Evolutionary conservation across 2,329 filamentous ascomycete species (phyloP), one percentile per base, ranked within the genome.

Genomic region (Trichoderma gracile): DNA sequence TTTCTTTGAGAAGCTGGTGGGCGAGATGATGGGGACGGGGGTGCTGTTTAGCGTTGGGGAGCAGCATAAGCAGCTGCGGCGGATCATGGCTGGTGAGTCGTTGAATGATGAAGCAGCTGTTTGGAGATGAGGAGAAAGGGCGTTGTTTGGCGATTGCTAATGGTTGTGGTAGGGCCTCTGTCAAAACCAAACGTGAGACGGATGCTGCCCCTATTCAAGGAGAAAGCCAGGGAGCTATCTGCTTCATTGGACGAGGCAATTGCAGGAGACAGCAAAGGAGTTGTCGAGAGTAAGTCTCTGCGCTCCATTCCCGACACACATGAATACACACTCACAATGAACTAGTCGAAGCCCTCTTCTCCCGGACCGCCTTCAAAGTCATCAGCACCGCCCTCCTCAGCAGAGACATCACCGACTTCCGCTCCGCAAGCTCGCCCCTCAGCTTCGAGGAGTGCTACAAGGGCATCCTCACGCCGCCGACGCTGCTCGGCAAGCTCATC

Each of bases 361-460:
- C n/a, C 5, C 40, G 23, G 14, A 46, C 63, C 19, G 47, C 55
- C 10, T 60, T 65, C 43, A 60, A 56, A 17, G 54, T 65, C 55
- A 65, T 65, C 27, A 49, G 47, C 55, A 38, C 27, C 30, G 42
- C 63, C 6, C 55, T 65, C 15, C 46, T 65, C 10, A 50, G 54
- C 12, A 65, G 43, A 14, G 55, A 65, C 5, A 50, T 65, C n/a
- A 25, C 17, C 12, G 49, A 59, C 17, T 65, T 65, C 23, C 56
- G 55, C 27, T 65, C 63, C 3, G 54, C 19, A 2, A 15, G 27
- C 27, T 65, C 63, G 12, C 50, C 49, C 1, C 55, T 65, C 17
- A 65, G n/a, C 10, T 65, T 65, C 42, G 63, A 65, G 23, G 40
- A 65, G 15, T 56, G 63, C 15, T 65, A 65, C 57, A 55, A 33